Evolutionary conservation across 805 yeast species (phyloP), one percentile per base, ranked within the genome.

Genomic region (Clavispora santaluciae): DNA sequence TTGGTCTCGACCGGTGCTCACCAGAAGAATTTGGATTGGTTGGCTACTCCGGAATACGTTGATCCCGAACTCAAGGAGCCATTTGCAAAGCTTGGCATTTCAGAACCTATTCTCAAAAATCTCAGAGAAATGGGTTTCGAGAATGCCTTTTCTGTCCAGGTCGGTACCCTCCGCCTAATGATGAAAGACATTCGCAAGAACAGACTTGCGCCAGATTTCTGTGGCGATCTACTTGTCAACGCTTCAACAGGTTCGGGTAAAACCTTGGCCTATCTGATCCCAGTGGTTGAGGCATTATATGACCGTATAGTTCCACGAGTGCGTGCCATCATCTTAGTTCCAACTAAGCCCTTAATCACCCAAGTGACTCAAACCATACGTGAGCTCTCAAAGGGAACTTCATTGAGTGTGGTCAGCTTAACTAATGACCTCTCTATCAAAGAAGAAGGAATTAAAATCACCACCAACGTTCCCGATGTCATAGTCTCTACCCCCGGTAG

Each of bases 201-300:
- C 43, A 51, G 56, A 30, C 49, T 73, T 16, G 61, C 61, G 15
- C 83, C 86, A 1, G 78, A 72, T 40, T 68, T 76, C 31, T 68
- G 70, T 42, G 91, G 91, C 18, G 95, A 93, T 61, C 61, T 89
- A 15, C 67, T 91, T 34, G 95, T 91, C 5, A 90, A 91, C 61
- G 95, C 99, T 2, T 78, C 95, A 9, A 91, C 99, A 0, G 99
- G 99, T 33, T 85, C 95, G 0, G 99, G 99, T 54, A 91, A 91
- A 58, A 91, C 99, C 0, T 67, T 93, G 40, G 95, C 96, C 2
- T 91, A 91, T 55, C 72, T 80, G 38, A 72, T 91, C 2, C 98
- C 99, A 1, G 74, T 93, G 6, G 71, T 93, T 2, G 89, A 90
- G 45, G 65, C 79, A 2, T 67, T 91, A 39, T 64, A 71, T 12